Base-by-base conservation (phyloP, 2,329 filamentous ascomycete species). In the Alternaria triticina region DNA sequence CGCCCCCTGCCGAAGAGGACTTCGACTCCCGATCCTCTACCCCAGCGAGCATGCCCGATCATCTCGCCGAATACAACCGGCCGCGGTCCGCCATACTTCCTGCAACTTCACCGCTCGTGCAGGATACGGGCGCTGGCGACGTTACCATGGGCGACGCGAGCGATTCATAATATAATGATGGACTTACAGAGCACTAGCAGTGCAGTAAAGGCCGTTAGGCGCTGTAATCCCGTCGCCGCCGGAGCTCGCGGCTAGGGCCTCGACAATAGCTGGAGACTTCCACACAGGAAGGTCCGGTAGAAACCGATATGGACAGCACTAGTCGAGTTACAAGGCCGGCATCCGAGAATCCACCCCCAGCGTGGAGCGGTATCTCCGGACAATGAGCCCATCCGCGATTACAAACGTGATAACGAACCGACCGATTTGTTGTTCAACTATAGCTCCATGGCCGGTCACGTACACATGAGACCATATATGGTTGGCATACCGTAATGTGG, bases 1-100 rank as follows among this genome's bases (percentile, higher is more conserved):
- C 95, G 5, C 94, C 95, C 13, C 71, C 71, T 2, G 93, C 93
- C 0, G 90, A 93, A 62, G 80, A 80, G 20, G 73, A 77, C 15
- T 60, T 69, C 23, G 77, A 79, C 15, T 75, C 73, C 52, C 75
- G 82, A 30, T 80, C 81, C 4, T 70, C 72, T 25, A 82, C 79
- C 59, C 82, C 82, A n/a, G 71, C 79, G 15, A 83, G 81, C 67
- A 76, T 83, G 73, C 79, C 79, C 8, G 82, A 83, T 47, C 74
- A 78, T 52, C 66, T 75, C 45, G 67, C 74, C 46, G 73, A 76
- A 40, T 74, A 77, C 49, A 69, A 58, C 15, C 74, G 76, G 1
- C 76, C 76, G 15, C 74, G 73, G n/a, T 79, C 76, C 5, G 75
- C 76, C 4, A 66, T 74, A 15, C 64, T 77, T 23, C 71, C 73